Conservation (phyloP, 345 rosid species). For the Populus euphratica region DNA sequence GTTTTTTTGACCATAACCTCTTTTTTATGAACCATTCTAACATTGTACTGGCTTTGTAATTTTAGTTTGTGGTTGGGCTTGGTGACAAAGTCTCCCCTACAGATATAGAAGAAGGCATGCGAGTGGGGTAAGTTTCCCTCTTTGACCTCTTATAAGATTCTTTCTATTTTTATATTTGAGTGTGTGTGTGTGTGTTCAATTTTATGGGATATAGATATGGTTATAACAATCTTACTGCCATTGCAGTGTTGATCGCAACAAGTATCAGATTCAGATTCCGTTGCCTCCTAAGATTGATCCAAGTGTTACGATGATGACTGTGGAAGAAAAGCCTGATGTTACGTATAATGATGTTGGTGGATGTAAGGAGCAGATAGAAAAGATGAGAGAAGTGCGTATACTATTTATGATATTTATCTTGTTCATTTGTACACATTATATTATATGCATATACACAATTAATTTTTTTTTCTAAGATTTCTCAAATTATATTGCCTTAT, state of each 20-base stretch:
- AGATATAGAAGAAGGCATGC: constrained; percentile 98
- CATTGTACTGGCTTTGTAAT: neutral
- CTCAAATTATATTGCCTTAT: neutral
- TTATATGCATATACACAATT: neutral
- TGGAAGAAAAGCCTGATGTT: constrained; percentile 97
- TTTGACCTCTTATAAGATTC: neutral
- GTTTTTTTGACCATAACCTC: no score
- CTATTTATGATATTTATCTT: neutral
- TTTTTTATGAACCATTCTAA: neutral
- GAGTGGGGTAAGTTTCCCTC: constrained; percentile 69
- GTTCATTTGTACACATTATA: neutral
- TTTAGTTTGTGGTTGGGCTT: constrained; percentile 93
- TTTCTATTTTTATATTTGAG: neutral
- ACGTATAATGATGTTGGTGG: constrained; percentile 98
- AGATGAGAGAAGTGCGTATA: constrained; percentile 80
- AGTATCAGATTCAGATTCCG: constrained; percentile 97
- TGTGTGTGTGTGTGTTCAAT: neutral
- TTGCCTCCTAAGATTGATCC: constrained; percentile 99
- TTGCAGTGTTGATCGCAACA: constrained; percentile 92
- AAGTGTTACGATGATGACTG: constrained; percentile 99
- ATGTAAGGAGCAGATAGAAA: constrained; percentile 97
- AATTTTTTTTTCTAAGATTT: neutral
- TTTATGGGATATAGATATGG: neutral
- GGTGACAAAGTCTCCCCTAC: constrained; percentile 98
- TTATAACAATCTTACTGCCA: neutral